phyloP scores from a whole-genome alignment of 2,329 filamentous ascomycete species.

The Stachybotrys chlorohalonatus region DNA sequence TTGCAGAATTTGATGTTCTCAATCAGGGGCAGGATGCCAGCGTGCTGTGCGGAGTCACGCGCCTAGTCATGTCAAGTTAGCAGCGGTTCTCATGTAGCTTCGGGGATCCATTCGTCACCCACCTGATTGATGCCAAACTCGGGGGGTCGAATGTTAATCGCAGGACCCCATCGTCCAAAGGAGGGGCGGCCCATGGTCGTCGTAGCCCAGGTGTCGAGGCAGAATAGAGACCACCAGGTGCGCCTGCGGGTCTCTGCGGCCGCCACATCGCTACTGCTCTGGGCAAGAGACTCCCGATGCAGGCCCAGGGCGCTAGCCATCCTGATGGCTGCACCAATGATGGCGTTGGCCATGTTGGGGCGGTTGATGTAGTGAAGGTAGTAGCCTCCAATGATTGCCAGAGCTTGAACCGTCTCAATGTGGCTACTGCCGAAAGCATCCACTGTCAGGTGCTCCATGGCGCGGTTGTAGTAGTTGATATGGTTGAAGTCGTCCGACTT shows the following conservation, averaged over 20 bases:
- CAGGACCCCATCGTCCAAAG: constrained; percentile 56
- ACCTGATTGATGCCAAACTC: constrained; percentile 39
- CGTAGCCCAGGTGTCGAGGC: constrained; percentile 65
- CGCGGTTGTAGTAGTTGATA: constrained; percentile 59
- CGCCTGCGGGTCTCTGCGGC: constrained; percentile 48
- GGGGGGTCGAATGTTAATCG: constrained; percentile 57
- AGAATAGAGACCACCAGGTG: constrained; percentile 70
- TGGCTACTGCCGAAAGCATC: constrained; percentile 51
- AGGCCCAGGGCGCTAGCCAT: constrained; percentile 66
- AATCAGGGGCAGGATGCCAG: constrained; percentile 60
- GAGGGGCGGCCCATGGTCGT: constrained; percentile 63
- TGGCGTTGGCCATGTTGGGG: constrained; percentile 66
- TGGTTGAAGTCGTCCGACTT: constrained; percentile 58
- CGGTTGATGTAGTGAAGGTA: constrained; percentile 70
- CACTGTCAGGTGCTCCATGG: constrained; percentile 57
- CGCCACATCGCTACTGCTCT: constrained; percentile 3
- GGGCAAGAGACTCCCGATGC: constrained; percentile 44
- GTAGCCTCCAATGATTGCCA: constrained; percentile 64
- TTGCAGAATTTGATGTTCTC: constrained; percentile 75
- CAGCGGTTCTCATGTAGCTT: background rate
- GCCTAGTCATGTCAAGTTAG: constrained; percentile 7
- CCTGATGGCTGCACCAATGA: constrained; percentile 60
- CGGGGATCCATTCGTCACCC: constrained; percentile 1
- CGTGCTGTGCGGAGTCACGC: constrained; percentile 46
- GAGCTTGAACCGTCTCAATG: constrained; percentile 60